Evolutionary conservation across 148 eudicot genomes (phyloP).

Genomic region (Limonium bicolor): DNA sequence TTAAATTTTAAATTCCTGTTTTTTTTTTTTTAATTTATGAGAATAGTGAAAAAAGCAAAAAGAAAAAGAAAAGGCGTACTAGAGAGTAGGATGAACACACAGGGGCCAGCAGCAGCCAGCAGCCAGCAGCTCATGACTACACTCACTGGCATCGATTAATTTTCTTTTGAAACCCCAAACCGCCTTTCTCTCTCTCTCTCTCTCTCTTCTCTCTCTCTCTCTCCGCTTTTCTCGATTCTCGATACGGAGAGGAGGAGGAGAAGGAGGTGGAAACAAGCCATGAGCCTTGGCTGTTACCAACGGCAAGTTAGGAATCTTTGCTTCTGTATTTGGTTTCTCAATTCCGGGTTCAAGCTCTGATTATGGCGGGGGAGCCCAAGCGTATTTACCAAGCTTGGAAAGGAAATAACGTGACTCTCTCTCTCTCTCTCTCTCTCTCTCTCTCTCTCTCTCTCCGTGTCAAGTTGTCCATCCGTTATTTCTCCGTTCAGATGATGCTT

Average conservation of each 20-base stretch:
- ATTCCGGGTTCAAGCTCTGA: background rate
- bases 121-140: slow-evolving; percentile 9
- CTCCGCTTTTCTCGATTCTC: slow-evolving; percentile 18
- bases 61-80: no score
- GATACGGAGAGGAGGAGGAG: slow-evolving; percentile 3
- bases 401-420: slow-evolving; percentile 33
- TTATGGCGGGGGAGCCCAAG: slow-evolving; percentile 17
- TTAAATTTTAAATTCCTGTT: no score
- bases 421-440: background rate
- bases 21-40: no score
- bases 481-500: no score
- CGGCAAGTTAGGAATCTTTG: slow-evolving; percentile 15
- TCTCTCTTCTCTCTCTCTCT: slow-evolving; percentile 1
- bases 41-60: no score
- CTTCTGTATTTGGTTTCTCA: slow-evolving; percentile 7
- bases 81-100: no score
- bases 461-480: no score
- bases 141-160: slow-evolving; percentile 10
- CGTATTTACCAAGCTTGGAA: slow-evolving; percentile 47
- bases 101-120: no score
- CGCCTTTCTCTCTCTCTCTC: slow-evolving; percentile 11
- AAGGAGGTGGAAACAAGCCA: slow-evolving; percentile 7
- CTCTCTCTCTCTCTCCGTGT: no score
- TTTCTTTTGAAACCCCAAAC: slow-evolving; percentile 29
- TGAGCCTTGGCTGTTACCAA: slow-evolving; percentile 7